Evolutionary conservation across 805 yeast genomes (phyloP).

Genomic region (Blastobotrys parvus): DNA sequence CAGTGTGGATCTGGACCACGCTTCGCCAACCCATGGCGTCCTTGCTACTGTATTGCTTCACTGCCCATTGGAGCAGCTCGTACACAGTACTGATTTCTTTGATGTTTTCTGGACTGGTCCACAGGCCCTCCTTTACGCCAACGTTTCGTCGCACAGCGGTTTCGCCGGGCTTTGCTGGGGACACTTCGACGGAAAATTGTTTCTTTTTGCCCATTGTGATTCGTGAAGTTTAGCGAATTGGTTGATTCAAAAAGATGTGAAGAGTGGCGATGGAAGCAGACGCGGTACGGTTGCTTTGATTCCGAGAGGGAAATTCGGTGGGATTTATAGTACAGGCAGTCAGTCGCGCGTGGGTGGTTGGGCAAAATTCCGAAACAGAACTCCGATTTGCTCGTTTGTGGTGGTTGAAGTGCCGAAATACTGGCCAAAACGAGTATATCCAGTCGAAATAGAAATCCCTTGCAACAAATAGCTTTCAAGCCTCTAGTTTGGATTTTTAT

Average conservation of each 20-base stretch:
- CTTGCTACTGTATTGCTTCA: slow-evolving; percentile 44
- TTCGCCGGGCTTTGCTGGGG: slow-evolving; percentile 28
- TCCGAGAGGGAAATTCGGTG: not conserved
- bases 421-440: too few species aligned
- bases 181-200: slow-evolving; percentile 26
- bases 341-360: too few species aligned
- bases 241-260: not conserved
- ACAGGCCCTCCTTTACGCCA: slow-evolving; percentile 29
- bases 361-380: too few species aligned
- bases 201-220: slow-evolving; percentile 2
- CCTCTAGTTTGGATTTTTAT: too few species aligned
- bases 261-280: not conserved
- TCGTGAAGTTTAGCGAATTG: too few species aligned
- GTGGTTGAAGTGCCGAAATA: too few species aligned
- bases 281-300: not conserved
- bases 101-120: slow-evolving; percentile 51
- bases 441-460: too few species aligned
- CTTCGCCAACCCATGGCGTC: slow-evolving; percentile 74
- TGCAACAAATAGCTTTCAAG: too few species aligned
- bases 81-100: slow-evolving; percentile 59
- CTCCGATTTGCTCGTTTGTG: too few species aligned
- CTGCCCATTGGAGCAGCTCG: slow-evolving; percentile 59
- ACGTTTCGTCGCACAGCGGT: slow-evolving; percentile 29
- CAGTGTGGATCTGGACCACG: slow-evolving; percentile 62
- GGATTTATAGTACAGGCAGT: too few species aligned